These are phyloP conservation scores for Penicillium corylophilum DNA, from an alignment of 2,329 filamentous ascomycete genomes.

Conservation along the genomic window DNA sequence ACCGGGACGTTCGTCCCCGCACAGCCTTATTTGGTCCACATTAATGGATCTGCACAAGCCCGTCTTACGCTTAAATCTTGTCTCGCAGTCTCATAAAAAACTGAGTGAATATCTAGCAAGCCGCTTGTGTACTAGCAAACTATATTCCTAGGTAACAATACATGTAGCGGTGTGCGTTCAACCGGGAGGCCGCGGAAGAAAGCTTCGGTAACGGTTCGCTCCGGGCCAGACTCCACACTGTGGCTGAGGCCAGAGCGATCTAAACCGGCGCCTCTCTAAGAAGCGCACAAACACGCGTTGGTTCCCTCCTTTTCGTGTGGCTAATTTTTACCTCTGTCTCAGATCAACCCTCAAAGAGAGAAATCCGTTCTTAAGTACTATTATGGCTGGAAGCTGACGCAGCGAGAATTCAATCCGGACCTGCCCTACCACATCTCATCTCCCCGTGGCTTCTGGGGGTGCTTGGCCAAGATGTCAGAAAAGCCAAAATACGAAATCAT, in stretches of 20 bases:
- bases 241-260: constrained; percentile 13
- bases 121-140: not conserved
- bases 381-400: not conserved
- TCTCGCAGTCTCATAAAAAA: not conserved
- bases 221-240: constrained; percentile 14
- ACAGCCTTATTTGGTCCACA: not conserved
- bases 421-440: not conserved
- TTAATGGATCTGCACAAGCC: not conserved
- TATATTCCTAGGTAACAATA: not conserved
- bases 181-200: constrained; percentile 2
- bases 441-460: not conserved
- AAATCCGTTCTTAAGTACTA: not conserved
- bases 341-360: not conserved
- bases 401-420: not conserved
- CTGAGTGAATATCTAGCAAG: not conserved
- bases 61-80: not conserved
- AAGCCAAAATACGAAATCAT: constrained; percentile 15
- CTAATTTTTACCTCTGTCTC: not conserved
- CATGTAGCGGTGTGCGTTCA: not conserved
- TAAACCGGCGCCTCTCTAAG: constrained; percentile 8
- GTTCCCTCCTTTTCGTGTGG: constrained; percentile 3
- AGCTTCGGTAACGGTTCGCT: constrained; percentile 9
- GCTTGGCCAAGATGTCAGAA: constrained; percentile 3
- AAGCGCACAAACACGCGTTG: constrained; percentile 14
- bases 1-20: no score